Evolutionary conservation across 208 protist genomes (phyloP).

Genomic region (Acanthamoeba lenticulata): DNA sequence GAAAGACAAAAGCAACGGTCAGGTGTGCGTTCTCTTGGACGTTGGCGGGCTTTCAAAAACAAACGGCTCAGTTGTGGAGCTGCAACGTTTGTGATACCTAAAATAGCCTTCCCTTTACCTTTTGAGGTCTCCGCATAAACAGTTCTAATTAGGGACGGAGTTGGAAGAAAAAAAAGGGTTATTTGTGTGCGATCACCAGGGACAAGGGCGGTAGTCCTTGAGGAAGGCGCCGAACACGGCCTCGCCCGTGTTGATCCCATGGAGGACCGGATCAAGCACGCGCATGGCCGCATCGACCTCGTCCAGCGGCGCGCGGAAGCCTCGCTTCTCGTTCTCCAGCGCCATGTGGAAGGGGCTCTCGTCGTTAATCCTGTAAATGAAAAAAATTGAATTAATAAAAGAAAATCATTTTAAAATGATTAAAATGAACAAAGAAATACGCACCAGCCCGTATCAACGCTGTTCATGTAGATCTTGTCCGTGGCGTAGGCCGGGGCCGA

Average conservation of each 20-base stretch:
- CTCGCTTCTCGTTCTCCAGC: constrained; percentile 89
- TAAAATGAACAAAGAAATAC: neutral
- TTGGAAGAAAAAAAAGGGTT: neutral
- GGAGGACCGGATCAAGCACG: constrained; percentile 93
- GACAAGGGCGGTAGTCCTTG: constrained; percentile 83
- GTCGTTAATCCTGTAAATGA: constrained; percentile 90
- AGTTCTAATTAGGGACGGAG: too few species aligned
- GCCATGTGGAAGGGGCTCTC: constrained; percentile 89
- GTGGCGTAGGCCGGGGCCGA: constrained; percentile 91
- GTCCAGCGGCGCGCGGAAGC: constrained; percentile 90
- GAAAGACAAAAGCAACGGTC: too few species aligned
- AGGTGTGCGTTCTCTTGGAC: too few species aligned
- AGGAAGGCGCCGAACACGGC: constrained; percentile 83
- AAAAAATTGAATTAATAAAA: neutral
- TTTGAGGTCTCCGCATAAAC: too few species aligned
- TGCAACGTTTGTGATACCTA: too few species aligned
- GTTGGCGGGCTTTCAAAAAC: too few species aligned
- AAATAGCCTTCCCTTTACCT: too few species aligned
- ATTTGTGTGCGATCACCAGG: neutral
- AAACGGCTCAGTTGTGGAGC: too few species aligned
- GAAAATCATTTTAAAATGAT: neutral
- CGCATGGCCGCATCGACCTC: constrained; percentile 96
- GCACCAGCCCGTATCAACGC: constrained; percentile 96
- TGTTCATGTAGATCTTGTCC: constrained; percentile 96
- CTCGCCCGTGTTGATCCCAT: constrained; percentile 20